Base-by-base conservation (phyloP, 2,329 filamentous ascomycete genomes). In the Ceratocystis cubensis region DNA sequence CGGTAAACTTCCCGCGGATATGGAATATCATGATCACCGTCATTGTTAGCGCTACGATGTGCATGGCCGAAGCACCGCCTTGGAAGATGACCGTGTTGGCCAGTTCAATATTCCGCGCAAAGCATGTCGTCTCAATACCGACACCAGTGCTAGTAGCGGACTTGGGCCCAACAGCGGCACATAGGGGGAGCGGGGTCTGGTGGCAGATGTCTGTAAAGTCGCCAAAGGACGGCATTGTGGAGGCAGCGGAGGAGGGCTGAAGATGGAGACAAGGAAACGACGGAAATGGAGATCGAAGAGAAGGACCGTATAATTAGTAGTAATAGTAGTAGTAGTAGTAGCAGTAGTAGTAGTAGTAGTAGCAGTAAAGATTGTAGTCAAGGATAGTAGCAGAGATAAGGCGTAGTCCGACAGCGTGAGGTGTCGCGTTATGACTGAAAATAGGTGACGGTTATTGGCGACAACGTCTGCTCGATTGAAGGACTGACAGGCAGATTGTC, bases 21-120 rank as follows among this genome's bases (percentile, higher is more conserved):
- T 99, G 94, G 70, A 99, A 81, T 69, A 99, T 91, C 94, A 99
- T 99, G 73, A 96, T 88, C 7, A 93, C 88, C 3, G 91, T 95
- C 93, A 99, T 96, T 71, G 86, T 80, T 68, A 99, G 80, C 15
- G 93, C 90, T 67, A 88, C 79, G 71, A 99, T 97, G 76, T 99
- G 94, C 78, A 94, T 89, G 73, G 93, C 91, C 69, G 89, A 90
- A 25, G 91, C 86, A 33, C 92, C 94, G 73, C 87, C 90, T 78
- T 97, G 87, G 75, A 99, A 99, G 73, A 99, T 99, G 78, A 97
- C 93, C 50, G 94, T 99, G 78, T 99, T 99, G 71, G 92, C 94
- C 71, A 97, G 78, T 77, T 96, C 92, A 76, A 99, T 93, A 73
- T 94, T 95, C 68, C 94, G 87, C 68, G 94, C 89, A 78, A 93